These are phyloP conservation scores for Microdochium bolleyi DNA, from an alignment of 2,329 filamentous ascomycete genomes.

Conservation along the genomic window DNA sequence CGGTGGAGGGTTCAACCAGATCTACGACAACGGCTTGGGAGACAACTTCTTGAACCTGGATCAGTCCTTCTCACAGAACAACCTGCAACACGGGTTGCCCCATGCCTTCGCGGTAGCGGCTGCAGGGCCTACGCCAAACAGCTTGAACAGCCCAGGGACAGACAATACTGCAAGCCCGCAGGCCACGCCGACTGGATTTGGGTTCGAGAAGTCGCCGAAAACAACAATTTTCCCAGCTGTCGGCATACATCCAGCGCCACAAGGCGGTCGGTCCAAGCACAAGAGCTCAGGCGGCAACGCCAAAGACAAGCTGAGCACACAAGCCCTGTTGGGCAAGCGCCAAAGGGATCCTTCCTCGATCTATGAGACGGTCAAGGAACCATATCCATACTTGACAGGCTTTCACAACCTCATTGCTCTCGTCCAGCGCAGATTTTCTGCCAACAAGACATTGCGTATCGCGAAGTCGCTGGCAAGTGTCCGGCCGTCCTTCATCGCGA, in stretches of 20 bases:
- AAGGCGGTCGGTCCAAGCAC: constrained; percentile 32
- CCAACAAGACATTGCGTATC: constrained; percentile 71
- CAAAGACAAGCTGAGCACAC: constrained; percentile 29
- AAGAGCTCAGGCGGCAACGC: constrained; percentile 28
- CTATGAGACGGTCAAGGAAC: constrained; percentile 82
- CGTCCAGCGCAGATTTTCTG: constrained; percentile 69
- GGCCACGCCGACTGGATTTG: constrained; percentile 30
- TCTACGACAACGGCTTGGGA: constrained; percentile 43
- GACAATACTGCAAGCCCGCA: constrained; percentile 56
- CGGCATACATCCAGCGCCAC: constrained; percentile 17
- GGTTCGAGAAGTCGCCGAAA: constrained; percentile 48
- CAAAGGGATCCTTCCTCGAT: constrained; percentile 72
- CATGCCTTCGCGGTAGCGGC: constrained; percentile 59
- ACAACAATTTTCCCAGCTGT: constrained; percentile 24
- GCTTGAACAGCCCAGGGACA: constrained; percentile 56
- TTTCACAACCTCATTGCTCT: constrained; percentile 85
- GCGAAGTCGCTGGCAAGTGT: constrained; percentile 84
- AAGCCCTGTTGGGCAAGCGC: constrained; percentile 49
- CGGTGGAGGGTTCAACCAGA: constrained; percentile 37
- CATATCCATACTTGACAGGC: constrained; percentile 82
- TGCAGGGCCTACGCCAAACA: constrained; percentile 41
- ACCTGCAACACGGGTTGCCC: constrained; percentile 53
- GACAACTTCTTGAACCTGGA: constrained; percentile 47
- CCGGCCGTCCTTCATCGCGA: constrained; percentile 86
- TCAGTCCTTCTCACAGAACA: constrained; percentile 45